Percentiles rank a stretch among this genome's conserved stretches.
Evolutionary conservation across 805 yeast genomes (phyloP).

Genomic region (Blastobotrys peoriensis): DNA sequence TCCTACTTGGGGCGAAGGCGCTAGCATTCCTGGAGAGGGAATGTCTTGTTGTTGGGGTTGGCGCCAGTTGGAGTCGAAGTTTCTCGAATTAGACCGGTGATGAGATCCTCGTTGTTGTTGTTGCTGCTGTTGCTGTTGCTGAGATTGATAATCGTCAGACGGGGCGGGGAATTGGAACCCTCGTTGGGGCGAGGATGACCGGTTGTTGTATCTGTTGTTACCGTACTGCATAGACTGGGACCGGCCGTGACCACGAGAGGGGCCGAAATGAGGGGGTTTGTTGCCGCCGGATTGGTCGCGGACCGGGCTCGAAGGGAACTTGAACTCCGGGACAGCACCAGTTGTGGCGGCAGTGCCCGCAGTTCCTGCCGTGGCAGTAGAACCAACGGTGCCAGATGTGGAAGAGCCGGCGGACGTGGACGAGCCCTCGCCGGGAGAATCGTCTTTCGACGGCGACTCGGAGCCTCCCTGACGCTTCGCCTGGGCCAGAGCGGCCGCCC

Average conservation of each 20-base stretch:
- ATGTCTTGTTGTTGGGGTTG: constrained; percentile 11
- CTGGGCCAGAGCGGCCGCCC: constrained; percentile 91
- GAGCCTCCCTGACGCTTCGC: constrained; percentile 41
- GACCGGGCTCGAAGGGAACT: constrained; percentile 23
- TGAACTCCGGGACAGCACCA: constrained; percentile 15
- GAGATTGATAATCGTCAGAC: constrained; percentile 12
- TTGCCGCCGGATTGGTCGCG: constrained; percentile 10
- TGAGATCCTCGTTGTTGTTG: constrained; percentile 34
- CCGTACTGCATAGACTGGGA: constrained; percentile 16
- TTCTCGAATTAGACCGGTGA: constrained; percentile 38
- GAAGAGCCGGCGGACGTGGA: constrained; percentile 4
- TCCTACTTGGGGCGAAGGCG: constrained; percentile 7
- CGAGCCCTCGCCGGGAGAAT: not conserved
- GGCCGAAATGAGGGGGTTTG: constrained; percentile 9
- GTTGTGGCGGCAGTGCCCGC: not conserved
- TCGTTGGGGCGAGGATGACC: constrained; percentile 39
- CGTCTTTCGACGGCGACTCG: constrained; percentile 8
- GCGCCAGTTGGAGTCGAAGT: constrained; percentile 25
- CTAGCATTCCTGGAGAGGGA: constrained; percentile 8
- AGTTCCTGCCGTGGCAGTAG: constrained; percentile 9
- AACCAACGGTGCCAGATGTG: constrained; percentile 7
- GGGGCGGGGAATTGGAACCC: constrained; percentile 63
- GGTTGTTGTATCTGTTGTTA: constrained; percentile 18
- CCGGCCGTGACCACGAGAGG: constrained; percentile 15
- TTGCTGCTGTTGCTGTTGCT: constrained; percentile 17